phyloP scores from a whole-genome alignment of 2,329 filamentous ascomycete genomes.

The Plenodomus tracheiphilus region DNA sequence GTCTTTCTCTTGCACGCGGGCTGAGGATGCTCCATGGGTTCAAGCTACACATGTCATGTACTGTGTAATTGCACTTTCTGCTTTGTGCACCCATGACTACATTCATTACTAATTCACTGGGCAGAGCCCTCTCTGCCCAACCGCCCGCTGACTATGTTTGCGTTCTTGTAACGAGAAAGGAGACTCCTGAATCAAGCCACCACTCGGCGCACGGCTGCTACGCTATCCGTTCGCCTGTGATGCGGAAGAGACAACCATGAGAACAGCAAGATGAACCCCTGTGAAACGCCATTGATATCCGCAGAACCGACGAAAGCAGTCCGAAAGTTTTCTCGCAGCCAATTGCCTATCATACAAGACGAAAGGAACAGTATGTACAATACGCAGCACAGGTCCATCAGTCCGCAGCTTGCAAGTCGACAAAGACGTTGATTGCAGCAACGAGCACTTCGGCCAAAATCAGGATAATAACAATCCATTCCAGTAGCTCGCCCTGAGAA shows the following conservation, averaged over 20 bases:
- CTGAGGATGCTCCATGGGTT: too few species aligned
- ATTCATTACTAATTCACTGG: neutral
- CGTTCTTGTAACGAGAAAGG: too few species aligned
- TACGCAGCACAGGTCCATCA: slow-evolving; percentile 30
- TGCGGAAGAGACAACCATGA: neutral
- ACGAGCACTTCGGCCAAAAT: slow-evolving; percentile 96
- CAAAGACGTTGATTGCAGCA: slow-evolving; percentile 90
- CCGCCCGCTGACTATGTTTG: neutral
- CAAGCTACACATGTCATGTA: too few species aligned
- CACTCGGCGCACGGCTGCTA: neutral
- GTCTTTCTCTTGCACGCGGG: too few species aligned
- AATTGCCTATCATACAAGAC: slow-evolving; percentile 20
- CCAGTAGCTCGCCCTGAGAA: slow-evolving; percentile 51
- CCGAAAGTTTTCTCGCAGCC: slow-evolving; percentile 2
- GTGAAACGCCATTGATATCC: neutral
- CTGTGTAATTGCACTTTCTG: too few species aligned
- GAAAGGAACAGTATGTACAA: slow-evolving; percentile 20
- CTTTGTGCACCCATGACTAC: too few species aligned
- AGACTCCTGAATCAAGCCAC: neutral
- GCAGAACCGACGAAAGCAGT: neutral
- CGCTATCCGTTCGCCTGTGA: neutral
- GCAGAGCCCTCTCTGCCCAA: neutral
- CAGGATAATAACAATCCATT: slow-evolving; percentile 79
- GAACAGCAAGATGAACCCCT: too few species aligned
- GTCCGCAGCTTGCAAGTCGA: slow-evolving; percentile 80